Percentiles rank a stretch among this genome's conserved stretches.
phyloP scores from a whole-genome alignment of 2,329 filamentous ascomycete species.

The Thermothelomyces thermophilus region DNA sequence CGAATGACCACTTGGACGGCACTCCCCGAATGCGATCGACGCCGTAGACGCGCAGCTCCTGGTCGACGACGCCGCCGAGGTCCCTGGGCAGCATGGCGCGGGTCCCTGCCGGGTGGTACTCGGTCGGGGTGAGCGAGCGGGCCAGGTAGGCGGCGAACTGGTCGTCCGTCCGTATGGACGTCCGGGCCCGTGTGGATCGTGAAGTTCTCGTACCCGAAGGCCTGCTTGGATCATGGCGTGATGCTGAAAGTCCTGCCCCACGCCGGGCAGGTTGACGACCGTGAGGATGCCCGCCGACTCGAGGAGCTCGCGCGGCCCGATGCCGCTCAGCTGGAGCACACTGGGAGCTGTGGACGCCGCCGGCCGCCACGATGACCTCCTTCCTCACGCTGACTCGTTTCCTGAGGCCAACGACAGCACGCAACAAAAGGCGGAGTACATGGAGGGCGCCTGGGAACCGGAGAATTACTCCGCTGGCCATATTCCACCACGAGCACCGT shows the following conservation, averaged over 20 bases:
- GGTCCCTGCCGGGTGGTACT: constrained; percentile 28
- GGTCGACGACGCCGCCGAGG: constrained; percentile 23
- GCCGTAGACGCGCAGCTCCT: constrained; percentile 24
- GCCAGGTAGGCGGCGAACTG: constrained; percentile 24
- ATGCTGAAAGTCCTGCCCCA: constrained; percentile 45
- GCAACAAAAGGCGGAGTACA: neutral
- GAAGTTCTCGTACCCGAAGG: constrained; percentile 21
- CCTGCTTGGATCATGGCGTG: constrained; percentile 28
- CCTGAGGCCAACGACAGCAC: neutral
- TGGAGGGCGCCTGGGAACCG: too few relatives aligned
- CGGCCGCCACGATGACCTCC: constrained; percentile 38
- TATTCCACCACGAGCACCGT: constrained; percentile 26
- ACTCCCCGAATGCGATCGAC: too few relatives aligned
- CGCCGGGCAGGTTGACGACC: constrained; percentile 51
- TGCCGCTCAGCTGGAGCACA: constrained; percentile 38
- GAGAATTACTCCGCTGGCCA: constrained; percentile 18
- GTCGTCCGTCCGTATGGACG: constrained; percentile 27
- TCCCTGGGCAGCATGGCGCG: constrained; percentile 25
- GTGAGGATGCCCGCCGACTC: constrained; percentile 42
- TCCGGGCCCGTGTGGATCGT: constrained; percentile 27
- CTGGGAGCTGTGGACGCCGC: constrained; percentile 37
- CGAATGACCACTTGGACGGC: too few relatives aligned
- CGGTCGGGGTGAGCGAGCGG: constrained; percentile 18
- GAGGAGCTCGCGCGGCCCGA: constrained; percentile 33
- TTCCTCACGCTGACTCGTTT: constrained; percentile 23